Base-by-base conservation (phyloP, 805 yeast genomes). In the Torulaspora microellipsoides region DNA sequence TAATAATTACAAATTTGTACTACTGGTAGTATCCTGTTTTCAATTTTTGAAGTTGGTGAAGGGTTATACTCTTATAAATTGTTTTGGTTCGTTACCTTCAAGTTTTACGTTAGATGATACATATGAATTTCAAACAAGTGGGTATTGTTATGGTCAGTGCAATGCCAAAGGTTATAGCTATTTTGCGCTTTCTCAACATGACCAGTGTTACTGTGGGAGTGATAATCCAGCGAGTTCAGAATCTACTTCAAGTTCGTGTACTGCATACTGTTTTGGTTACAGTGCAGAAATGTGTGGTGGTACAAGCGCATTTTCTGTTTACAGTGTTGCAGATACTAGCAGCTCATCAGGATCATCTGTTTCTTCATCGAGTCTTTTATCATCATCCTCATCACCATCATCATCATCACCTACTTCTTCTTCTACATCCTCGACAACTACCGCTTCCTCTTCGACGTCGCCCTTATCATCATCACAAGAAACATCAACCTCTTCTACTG, bases 201-300 rank as follows among this genome's bases (percentile, higher is more conserved):
- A 49, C n/a, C 49, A 54, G 25, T 64, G 68, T 46, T 64, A 56
- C 41, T 64, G 68, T 49, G 65, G 66, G 14, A 52, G 55, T 40
- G 44, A 49, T 11, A 41, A 48, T 29, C 61, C 65, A 2, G 31
- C 51, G 6, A 28, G 31, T 9, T 38, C 50, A 10, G 48, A 48
- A n/a, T 27, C 56, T 3, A 38, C 51, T 8, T 34, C 59, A 3
- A 34, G 25, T 10, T 37, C 52, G 4, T 63, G 67, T 47, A 43
- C 49, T 42, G 50, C 61, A 0, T 29, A 52, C 5, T 86, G 95
- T 62, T 64, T 55, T 29, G 93, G 88, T 7, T 85, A 72, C 55
- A 70, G 72, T 5, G 8, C 36, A 1, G 84, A 83, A 46, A 68
- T 58, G 41, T 86, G 95, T 66, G 88, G 88, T 49, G 83, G 83